Percentiles rank a stretch among this genome's conserved stretches.
Conservation (phyloP, 2,329 filamentous ascomycete species). For the Penicillium sumatraense region DNA sequence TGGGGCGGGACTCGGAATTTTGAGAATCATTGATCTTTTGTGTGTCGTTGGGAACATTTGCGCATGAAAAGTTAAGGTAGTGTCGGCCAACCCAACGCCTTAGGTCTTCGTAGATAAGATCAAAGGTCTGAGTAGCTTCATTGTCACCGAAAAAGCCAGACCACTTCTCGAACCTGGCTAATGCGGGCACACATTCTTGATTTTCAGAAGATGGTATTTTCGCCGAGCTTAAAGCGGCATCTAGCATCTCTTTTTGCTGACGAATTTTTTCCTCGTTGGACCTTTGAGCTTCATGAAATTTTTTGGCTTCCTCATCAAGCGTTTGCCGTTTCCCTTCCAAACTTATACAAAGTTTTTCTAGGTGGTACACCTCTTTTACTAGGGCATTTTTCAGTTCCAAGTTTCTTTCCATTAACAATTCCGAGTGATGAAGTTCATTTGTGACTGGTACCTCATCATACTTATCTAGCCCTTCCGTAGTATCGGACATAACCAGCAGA, state of each 20-base stretch:
- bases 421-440: neutral
- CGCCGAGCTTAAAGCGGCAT: neutral
- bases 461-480: neutral
- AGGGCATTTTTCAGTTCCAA: neutral
- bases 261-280: constrained; percentile 8
- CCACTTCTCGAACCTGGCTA: constrained; percentile 8
- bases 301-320: neutral
- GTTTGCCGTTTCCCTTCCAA: neutral
- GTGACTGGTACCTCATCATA: neutral
- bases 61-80: constrained; percentile 1
- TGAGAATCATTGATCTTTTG: neutral
- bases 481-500: neutral
- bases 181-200: neutral
- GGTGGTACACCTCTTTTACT: neutral
- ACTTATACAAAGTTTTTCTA: neutral
- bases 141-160: constrained; percentile 18
- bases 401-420: neutral
- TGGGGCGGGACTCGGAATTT: no score
- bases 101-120: constrained; percentile 12
- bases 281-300: neutral
- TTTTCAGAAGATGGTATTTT: constrained; percentile 3
- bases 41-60: neutral
- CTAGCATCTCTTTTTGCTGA: constrained; percentile 3
- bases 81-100: constrained; percentile 17
- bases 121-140: constrained; percentile 12